A percentile compares a stretch with the other conserved stretches of the same genome.
Evolutionary conservation across 176 grass and related monocot genomes (phyloP).

Genomic region (Stipa capillata): DNA sequence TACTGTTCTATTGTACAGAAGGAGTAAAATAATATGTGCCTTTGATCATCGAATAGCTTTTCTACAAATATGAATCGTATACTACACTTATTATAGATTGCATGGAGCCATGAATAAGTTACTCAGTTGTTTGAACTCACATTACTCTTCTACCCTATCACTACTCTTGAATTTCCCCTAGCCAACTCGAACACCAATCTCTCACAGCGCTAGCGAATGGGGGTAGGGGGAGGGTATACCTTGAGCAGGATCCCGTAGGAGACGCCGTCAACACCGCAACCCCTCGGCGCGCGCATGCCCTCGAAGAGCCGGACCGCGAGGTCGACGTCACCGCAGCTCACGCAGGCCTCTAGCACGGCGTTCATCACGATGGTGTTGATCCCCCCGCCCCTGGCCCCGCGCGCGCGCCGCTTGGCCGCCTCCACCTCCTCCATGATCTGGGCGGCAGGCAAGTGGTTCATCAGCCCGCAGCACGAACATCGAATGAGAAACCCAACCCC

Average conservation of each 20-base stretch:
- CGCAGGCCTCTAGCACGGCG: conserved; percentile 89
- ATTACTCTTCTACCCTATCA: too few relatives aligned
- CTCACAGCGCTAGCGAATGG: background rate
- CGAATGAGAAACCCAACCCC: background rate
- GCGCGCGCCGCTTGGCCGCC: conserved; percentile 33
- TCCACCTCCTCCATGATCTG: conserved; percentile 74
- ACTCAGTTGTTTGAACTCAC: too few relatives aligned
- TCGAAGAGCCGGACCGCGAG: conserved; percentile 57
- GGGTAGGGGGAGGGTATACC: conserved; percentile 15
- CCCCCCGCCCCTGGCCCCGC: too few relatives aligned
- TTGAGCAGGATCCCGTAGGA: conserved; percentile 87
- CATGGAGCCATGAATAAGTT: too few relatives aligned
- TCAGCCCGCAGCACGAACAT: background rate
- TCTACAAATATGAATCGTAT: too few relatives aligned
- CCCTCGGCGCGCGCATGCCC: conserved; percentile 43
- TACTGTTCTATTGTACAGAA: too few relatives aligned
- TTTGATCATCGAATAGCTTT: too few relatives aligned
- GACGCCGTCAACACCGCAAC: conserved; percentile 56
- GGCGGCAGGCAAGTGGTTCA: background rate
- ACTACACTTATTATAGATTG: too few relatives aligned
- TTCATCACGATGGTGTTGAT: conserved; percentile 95
- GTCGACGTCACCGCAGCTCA: conserved; percentile 63
- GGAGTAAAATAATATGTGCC: too few relatives aligned
- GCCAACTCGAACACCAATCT: background rate
- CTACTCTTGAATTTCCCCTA: too few relatives aligned